phyloP scores from a whole-genome alignment of 768 basidiomycete genomes.

The Boletales sp. region DNA sequence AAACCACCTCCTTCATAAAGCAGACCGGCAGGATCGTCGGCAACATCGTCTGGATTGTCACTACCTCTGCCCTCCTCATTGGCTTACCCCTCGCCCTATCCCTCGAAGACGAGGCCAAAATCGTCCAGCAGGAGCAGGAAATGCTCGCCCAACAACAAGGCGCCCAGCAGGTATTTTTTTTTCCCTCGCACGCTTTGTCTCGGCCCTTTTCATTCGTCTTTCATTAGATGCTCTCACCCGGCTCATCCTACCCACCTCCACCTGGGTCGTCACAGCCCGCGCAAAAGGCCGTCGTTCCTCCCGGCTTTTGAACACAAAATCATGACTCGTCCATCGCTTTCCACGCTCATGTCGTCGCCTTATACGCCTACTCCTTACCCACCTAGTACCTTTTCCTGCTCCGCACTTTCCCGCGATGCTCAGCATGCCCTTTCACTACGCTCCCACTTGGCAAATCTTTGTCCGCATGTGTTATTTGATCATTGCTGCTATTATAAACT shows the following conservation, averaged over 20 bases:
- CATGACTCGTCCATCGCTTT: neutral
- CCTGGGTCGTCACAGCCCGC: conserved; percentile 35
- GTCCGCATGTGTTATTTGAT: conserved; percentile 24
- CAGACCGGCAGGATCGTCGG: conserved; percentile 71
- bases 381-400: conserved; percentile 12
- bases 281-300: conserved; percentile 67
- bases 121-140: conserved; percentile 92
- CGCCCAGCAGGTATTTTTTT: conserved; percentile 71
- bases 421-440: conserved; percentile 1
- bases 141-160: conserved; percentile 91
- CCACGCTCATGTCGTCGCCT: too few relatives aligned
- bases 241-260: conserved; percentile 53
- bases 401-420: conserved; percentile 12
- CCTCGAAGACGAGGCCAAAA: conserved; percentile 94
- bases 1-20: conserved; percentile 62
- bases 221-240: conserved; percentile 67
- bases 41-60: conserved; percentile 91
- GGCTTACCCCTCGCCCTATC: conserved; percentile 90
- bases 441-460: conserved; percentile 9
- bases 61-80: conserved; percentile 89
- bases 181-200: neutral
- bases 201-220: conserved; percentile 8
- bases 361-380: conserved; percentile 10
- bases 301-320: conserved; percentile 62
- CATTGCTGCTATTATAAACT: conserved; percentile 26